Base-by-base conservation (phyloP, 176 grass and related monocot genomes). In the Cocos nucifera region DNA sequence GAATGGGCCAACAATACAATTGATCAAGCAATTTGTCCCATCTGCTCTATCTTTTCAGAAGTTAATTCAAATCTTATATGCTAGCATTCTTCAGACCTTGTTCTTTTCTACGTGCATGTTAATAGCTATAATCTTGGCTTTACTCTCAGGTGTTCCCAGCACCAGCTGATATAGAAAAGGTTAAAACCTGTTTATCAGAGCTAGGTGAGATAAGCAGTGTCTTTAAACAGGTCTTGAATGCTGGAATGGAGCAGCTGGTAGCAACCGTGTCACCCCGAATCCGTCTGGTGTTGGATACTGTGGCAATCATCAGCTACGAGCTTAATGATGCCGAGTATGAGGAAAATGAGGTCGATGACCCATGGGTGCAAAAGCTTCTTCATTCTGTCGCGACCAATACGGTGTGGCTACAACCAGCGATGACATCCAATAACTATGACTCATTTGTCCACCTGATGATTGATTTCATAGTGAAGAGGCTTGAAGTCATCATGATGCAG, bases 401-500 rank as follows among this genome's bases (percentile, higher is more conserved):
- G 19, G 73, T 58, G 60, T 96, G 92, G 92, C 69, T 96, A 53
- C 87, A 96, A 58, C 80, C 83, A 23, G 59, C 76, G 57, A 85
- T 96, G 86, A 96, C 92, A 50, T 79, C 83, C 8, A 87, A 81
- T 65, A 96, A 90, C 51, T 96, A 96, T 2, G 92, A 96, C 71
- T 87, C 81, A 0, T 89, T 97, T 73, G 74, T 97, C 19, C 81
- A 88, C 56, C 67, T 97, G 61, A 64, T 88, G 24, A 83, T 97
- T 2, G 87, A 91, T 66, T 97, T 97, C 69, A 82, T 97, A 63
- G 87, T 88, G 61, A 97, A 80, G 81, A 84, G 92, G 79, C 78
- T 97, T 0, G 92, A 91, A 78, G 92, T 97, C 26, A 97, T 97
- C 55, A 97, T 97, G 92, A 88, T 91, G 84, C 87, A 91, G 81